Base-by-base conservation (phyloP, 345 rosid genomes). In the Eucalyptus melliodora region DNA sequence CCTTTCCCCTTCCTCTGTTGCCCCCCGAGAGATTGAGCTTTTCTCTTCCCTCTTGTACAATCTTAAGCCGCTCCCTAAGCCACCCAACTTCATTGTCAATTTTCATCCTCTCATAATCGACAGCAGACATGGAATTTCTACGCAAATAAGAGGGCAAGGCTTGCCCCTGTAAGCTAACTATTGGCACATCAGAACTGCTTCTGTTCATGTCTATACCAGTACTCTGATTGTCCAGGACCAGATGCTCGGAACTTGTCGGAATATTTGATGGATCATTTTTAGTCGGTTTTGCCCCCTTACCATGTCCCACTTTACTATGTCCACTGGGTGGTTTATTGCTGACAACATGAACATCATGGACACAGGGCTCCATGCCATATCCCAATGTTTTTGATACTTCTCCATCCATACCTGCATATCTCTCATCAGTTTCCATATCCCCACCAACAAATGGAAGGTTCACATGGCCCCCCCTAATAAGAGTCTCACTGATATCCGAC, bases 61-160 rank as follows among this genome's bases (percentile, higher is more conserved):
- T 86, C 89, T 90, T 91, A 37, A 94, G 89, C 92, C 94, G 93
- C 88, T 94, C 93, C 88, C 92, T 92, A 13, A 96, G 93, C 91
- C 91, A 89, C 90, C 92, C 94, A 72, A 96, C 94, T 92, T 94
- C 97, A 83, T 83, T 86, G 86, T 94, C 97, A 49, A 92, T 90
- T 85, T 90, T 94, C 50, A 91, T 87, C 88, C 92, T 92, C 91
- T 95, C 96, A 88, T 53, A 30, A 82, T 89, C 91, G 21, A 92
- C 92, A 60, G 92, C 92, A 88, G 95, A 91, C 92, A 92, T 93
- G 60, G 94, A 92, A 89, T 91, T 92, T 86, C 94, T 89, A 49
- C 91, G 87, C 4, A 81, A 86, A 90, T 87, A 90, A 59, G 88
- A 50, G 50, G 51, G 86, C 56, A 72, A 85, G 69, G 47, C 69